phyloP scores from a whole-genome alignment of 1,139 yeast species.

The Trichomonascaceae sp. region DNA sequence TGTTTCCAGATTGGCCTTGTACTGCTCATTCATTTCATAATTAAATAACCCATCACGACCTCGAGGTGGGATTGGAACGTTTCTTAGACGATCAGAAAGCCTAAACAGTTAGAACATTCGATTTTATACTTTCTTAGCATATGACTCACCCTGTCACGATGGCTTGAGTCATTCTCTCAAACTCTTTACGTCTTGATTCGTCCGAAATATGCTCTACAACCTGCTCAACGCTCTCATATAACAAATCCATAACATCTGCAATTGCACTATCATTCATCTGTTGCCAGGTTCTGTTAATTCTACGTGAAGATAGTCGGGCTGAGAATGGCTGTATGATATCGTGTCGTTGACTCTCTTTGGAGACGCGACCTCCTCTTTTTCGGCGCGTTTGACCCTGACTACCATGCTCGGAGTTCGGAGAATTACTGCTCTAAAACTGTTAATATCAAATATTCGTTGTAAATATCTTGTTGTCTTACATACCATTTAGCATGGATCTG shows the following conservation, averaged over 20 bases:
- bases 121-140: not conserved
- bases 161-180: conserved; percentile 12
- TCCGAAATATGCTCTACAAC: not conserved
- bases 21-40: conserved; percentile 4
- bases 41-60: conserved; percentile 8
- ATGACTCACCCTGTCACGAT: conserved; percentile 5
- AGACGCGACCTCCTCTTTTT: not conserved
- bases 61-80: conserved; percentile 4
- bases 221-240: conserved; percentile 12
- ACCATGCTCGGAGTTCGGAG: not conserved
- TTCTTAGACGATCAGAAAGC: not conserved
- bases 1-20: conserved; percentile 13
- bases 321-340: not conserved
- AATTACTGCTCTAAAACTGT: not conserved
- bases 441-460: not conserved
- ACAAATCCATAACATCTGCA: conserved; percentile 14
- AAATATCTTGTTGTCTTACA: not conserved
- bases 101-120: not conserved
- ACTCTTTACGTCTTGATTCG: conserved; percentile 11
- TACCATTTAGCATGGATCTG: conserved; percentile 1
- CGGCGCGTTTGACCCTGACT: conserved; percentile 3
- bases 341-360: not conserved
- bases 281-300: conserved; percentile 19
- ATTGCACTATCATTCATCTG: conserved; percentile 18
- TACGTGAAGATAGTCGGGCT: not conserved